phyloP scores from a whole-genome alignment of 129 eudicot species.

The Chrysanthemum makinoi region DNA sequence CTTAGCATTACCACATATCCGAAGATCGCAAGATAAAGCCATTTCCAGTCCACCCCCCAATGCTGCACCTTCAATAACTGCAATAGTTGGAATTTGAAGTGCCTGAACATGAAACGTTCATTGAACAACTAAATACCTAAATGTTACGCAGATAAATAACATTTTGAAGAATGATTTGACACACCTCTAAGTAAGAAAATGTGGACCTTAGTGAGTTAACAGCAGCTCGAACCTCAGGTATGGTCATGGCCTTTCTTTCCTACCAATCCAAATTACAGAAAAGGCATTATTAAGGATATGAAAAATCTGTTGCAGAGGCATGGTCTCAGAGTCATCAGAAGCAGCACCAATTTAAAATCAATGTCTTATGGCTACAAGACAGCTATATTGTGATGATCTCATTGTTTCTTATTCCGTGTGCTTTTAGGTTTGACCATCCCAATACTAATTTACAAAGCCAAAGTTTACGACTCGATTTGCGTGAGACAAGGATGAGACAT shows the following conservation, averaged over 20 bases:
- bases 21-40: conserved; percentile 97
- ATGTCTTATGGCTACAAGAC: background rate
- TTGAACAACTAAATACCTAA: conserved; percentile 13
- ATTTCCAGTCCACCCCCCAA: conserved; percentile 97
- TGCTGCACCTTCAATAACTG: conserved; percentile 98
- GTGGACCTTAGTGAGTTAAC: conserved; percentile 81
- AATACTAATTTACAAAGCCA: conserved; percentile 7
- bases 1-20: conserved; percentile 77
- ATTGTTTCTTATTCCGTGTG: background rate
- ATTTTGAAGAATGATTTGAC: conserved; percentile 22
- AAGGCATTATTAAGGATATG: conserved; percentile 9
- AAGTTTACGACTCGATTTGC: no score
- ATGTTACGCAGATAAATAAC: background rate
- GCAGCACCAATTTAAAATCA: background rate
- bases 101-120: conserved; percentile 41
- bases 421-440: conserved; percentile 17
- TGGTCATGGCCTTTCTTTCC: conserved; percentile 82
- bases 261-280: conserved; percentile 31
- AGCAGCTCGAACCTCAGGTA: conserved; percentile 67
- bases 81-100: conserved; percentile 84
- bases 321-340: conserved; percentile 15
- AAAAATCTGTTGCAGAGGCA: conserved; percentile 15
- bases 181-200: conserved; percentile 80
- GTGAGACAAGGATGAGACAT: background rate
- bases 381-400: background rate